Evolutionary conservation across 495 filamentous ascomycete genomes (phyloP).

Genomic region (Podospora didyma): DNA sequence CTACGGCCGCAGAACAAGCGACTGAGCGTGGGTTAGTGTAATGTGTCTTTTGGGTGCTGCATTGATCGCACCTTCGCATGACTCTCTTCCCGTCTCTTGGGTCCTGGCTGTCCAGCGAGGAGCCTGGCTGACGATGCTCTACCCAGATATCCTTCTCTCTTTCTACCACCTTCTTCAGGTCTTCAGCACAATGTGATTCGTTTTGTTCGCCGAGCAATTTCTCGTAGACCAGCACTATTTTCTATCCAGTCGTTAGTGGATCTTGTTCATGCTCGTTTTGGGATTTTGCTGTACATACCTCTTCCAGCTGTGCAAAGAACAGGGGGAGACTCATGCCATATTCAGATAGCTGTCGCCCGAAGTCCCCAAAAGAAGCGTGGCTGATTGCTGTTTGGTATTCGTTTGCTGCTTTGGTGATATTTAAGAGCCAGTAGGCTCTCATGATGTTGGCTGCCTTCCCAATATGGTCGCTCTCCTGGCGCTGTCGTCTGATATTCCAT

Average conservation of each 20-base stretch:
- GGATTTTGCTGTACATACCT: not conserved
- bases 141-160: not conserved
- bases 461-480: not conserved
- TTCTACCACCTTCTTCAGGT: not conserved
- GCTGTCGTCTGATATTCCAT: not conserved
- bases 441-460: conserved; percentile 6
- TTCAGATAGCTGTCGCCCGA: conserved; percentile 6
- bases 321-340: conserved; percentile 15
- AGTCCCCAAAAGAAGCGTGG: conserved; percentile 3
- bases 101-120: not conserved
- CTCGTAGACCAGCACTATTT: not conserved
- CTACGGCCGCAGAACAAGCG: not conserved
- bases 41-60: not conserved
- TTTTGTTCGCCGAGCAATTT: not conserved
- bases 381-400: conserved; percentile 3
- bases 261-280: too few species aligned
- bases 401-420: conserved; percentile 3
- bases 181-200: not conserved
- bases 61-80: not conserved
- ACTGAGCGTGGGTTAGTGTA: not conserved
- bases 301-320: conserved; percentile 3
- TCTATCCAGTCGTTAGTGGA: too few species aligned
- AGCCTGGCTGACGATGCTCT: not conserved
- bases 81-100: not conserved
- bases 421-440: conserved; percentile 15